Evolutionary conservation across 768 basidiomycete species (phyloP), one percentile per base, ranked within the genome.

Genomic region (Rhodocollybia butyracea): DNA sequence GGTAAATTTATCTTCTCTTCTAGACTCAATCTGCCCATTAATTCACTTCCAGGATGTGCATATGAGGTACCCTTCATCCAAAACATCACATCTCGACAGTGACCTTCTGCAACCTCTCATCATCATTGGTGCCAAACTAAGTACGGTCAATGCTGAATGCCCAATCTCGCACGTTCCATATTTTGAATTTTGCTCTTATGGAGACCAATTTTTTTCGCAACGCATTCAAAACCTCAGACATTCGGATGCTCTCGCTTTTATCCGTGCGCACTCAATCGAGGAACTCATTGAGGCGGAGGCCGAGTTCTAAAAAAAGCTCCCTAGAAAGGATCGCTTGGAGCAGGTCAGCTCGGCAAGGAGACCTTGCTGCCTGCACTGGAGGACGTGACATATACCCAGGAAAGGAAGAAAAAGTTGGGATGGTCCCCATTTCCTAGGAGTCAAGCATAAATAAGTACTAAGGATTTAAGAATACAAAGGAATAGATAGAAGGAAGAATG

Each of bases 181-280:
- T 81, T 46, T 94, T 81, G 68, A 94, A 97, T 69, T 95, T 96
- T 62, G 86, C 91, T n/a, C n/a, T n/a, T n/a, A n/a, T n/a, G n/a
- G n/a, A n/a, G n/a, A n/a, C n/a, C n/a, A n/a, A n/a, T n/a, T n/a
- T n/a, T n/a, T n/a, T n/a, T n/a, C n/a, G 0, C 83, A 86, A 43
- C 84, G 94, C 4, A 89, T 97, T 56, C 88, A 82, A 54, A 85
- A 87, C 57, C 75, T 96, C 1, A 94, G 94, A 1, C 93, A 93
- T 1, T 64, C 73, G 0, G 85, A 84, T 2, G 92, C 92, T 1
- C 82, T 91, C 62, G 85, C 83, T 61, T 82, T 89, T 59, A 90
- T 96, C 48, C 79, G 78, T 47, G 73, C 81, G 60, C 71, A 93
- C 64, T 77, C 80, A 6, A 94, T 96, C 60, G 91, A 94, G 67